phyloP scores from a whole-genome alignment of 192 early-diverging fungal genomes.

The Backusella sp. region DNA sequence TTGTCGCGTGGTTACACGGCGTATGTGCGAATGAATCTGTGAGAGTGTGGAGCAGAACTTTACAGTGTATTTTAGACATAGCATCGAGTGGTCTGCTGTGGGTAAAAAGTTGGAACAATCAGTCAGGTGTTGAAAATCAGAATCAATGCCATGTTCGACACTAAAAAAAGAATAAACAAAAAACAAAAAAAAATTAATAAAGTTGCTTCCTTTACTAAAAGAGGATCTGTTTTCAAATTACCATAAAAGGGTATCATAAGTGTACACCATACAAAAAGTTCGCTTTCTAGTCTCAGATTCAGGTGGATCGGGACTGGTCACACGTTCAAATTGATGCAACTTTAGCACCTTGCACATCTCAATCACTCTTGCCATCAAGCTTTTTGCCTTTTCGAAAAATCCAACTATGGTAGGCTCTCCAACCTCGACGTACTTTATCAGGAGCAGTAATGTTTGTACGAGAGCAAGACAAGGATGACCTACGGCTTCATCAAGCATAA shows the following conservation, averaged over 20 bases:
- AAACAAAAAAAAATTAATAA: neutral
- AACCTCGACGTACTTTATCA: conserved; percentile 1
- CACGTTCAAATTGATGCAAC: neutral
- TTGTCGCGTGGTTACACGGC: conserved; percentile 6
- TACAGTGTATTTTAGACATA: neutral
- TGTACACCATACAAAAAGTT: conserved; percentile 19
- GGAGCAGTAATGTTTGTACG: conserved; percentile 2
- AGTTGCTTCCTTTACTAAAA: neutral
- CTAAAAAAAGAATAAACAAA: neutral
- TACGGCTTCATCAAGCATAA: neutral
- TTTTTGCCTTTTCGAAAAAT: conserved; percentile 3
- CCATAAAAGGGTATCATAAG: conserved; percentile 16
- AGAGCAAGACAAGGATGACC: neutral
- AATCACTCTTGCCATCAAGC: conserved; percentile 3
- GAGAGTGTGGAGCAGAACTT: neutral
- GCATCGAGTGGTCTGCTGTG: neutral
- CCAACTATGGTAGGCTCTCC: neutral
- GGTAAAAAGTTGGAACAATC: neutral
- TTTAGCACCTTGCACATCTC: conserved; percentile 9
- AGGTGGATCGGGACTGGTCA: neutral
- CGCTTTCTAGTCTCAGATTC: conserved; percentile 15
- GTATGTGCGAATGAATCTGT: conserved; percentile 9
- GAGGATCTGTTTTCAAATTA: conserved; percentile 3
- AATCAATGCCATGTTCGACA: conserved; percentile 9
- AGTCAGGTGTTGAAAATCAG: neutral